A percentile compares a stretch with the other conserved stretches of the same genome.
Evolutionary conservation across 345 rosid species (phyloP).

Genomic region (Anacardium occidentale): DNA sequence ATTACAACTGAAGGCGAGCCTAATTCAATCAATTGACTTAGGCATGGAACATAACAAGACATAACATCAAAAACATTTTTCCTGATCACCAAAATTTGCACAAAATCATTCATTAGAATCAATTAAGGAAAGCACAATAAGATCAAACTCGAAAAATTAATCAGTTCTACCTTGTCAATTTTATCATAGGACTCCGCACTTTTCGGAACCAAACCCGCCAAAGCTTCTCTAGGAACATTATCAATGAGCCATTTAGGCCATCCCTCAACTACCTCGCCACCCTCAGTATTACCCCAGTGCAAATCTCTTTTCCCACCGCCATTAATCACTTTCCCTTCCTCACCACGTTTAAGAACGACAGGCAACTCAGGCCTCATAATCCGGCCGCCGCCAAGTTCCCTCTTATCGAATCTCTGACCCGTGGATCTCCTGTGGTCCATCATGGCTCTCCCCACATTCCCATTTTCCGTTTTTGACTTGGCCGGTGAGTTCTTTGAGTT

Average conservation of each 20-base stretch:
- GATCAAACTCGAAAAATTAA: not conserved
- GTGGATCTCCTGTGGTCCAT: slow-evolving; percentile 39
- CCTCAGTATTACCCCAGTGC: slow-evolving; percentile 16
- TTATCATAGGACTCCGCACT: slow-evolving; percentile 61
- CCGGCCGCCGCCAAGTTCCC: slow-evolving; percentile 14
- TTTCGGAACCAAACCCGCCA: slow-evolving; percentile 54
- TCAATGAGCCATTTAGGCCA: slow-evolving; percentile 71
- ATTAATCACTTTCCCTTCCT: slow-evolving; percentile 21
- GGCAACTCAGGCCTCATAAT: slow-evolving; percentile 15
- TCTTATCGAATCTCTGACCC: slow-evolving; percentile 37
- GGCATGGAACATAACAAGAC: not conserved
- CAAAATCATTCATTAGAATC: not conserved
- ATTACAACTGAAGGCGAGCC: not conserved
- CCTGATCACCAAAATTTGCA: not conserved
- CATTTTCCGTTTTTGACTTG: slow-evolving; percentile 47
- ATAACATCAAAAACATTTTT: not conserved
- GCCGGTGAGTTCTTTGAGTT: slow-evolving; percentile 35
- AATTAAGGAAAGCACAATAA: not conserved
- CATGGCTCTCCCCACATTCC: slow-evolving; percentile 27
- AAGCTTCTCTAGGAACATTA: slow-evolving; percentile 49
- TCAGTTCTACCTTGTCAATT: slow-evolving; percentile 48
- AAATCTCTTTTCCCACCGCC: slow-evolving; percentile 4
- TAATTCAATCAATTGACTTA: not conserved
- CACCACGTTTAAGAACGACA: slow-evolving; percentile 22
- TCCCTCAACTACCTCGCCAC: slow-evolving; percentile 41